Evolutionary conservation across 2,329 filamentous ascomycete genomes (phyloP), one percentile per base, ranked within the genome.

Genomic region (Cryphonectria radicalis): DNA sequence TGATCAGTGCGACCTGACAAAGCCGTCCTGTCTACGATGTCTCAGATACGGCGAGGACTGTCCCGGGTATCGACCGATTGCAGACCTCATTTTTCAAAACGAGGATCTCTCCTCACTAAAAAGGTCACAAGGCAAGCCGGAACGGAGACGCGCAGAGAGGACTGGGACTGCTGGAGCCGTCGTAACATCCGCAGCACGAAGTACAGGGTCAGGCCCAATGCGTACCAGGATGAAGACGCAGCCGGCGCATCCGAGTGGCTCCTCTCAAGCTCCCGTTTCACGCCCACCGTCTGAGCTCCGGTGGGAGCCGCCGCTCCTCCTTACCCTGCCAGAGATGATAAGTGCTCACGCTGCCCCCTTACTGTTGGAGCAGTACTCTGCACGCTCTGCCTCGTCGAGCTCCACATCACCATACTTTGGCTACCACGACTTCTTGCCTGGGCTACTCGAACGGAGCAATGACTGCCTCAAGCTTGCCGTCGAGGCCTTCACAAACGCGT

Each of bases 31-130:
- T 22, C 37, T 63, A 37, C 37, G 62, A 43, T 63, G 62, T 43
- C 17, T 63, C 11, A 63, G n/a, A n/a, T 63, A 63, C 35, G 62
- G 62, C 37, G 35, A 40, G 25, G 62, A 63, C 19, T 63, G 62
- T 28, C 62, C 62, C n/a, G 62, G 62, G 4, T 63, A 63, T 19
- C 35, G 62, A 43, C 8, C 35, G 7, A 3, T 28, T 14, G 28
- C n/a, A 43, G 62, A 63, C 37, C 19, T 63, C 10, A 43, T 43
- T 10, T 63, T 63, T 17, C 62, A 43, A 7, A 63, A 43, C 40
- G 62, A 63, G 62, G 37, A 63, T 11, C 22, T 63, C 35, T 43
- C 40, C n/a, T 63, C 62, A 13, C 37, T 63, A 4, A 3, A 37
- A 6, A n/a, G 62, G 22, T 63, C 62, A 17, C 62, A 37, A 19